Conservation (phyloP, 805 yeast genomes). For the Candida tammaniensis region DNA sequence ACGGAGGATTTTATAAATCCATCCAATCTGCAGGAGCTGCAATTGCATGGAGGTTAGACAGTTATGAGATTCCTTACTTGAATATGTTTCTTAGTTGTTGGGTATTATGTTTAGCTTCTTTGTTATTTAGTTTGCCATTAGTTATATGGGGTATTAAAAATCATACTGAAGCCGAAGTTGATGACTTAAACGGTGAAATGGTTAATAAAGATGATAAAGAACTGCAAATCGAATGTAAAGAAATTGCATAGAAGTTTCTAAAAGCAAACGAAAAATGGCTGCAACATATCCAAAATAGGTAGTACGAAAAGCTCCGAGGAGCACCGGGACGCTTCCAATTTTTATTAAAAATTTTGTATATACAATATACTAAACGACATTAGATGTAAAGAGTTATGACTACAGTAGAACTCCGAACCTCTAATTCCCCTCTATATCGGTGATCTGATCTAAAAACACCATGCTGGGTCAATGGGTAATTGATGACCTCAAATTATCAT, state of each 20-base stretch:
- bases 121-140: slow-evolving; percentile 48
- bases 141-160: slow-evolving; percentile 43
- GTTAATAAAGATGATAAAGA: slow-evolving; percentile 1
- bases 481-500: slow-evolving; percentile 1
- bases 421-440: too few species aligned
- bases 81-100: slow-evolving; percentile 47
- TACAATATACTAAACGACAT: too few species aligned
- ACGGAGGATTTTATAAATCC: slow-evolving; percentile 63
- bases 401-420: too few species aligned
- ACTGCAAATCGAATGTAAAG: not conserved
- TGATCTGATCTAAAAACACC: too few species aligned
- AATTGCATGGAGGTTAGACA: slow-evolving; percentile 57
- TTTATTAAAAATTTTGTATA: too few species aligned
- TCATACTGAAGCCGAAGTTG: slow-evolving; percentile 35
- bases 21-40: slow-evolving; percentile 65
- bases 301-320: too few species aligned
- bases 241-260: not conserved
- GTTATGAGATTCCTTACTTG: slow-evolving; percentile 35
- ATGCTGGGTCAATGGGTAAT: too few species aligned
- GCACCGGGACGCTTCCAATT: too few species aligned
- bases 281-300: too few species aligned
- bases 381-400: too few species aligned
- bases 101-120: slow-evolving; percentile 48
- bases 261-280: too few species aligned
- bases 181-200: slow-evolving; percentile 20